Percentiles rank a stretch among this genome's conserved stretches.
These are phyloP conservation scores for Coemansia sp. DNA, from an alignment of 192 early-diverging fungal genomes.

Conservation along the genomic window DNA sequence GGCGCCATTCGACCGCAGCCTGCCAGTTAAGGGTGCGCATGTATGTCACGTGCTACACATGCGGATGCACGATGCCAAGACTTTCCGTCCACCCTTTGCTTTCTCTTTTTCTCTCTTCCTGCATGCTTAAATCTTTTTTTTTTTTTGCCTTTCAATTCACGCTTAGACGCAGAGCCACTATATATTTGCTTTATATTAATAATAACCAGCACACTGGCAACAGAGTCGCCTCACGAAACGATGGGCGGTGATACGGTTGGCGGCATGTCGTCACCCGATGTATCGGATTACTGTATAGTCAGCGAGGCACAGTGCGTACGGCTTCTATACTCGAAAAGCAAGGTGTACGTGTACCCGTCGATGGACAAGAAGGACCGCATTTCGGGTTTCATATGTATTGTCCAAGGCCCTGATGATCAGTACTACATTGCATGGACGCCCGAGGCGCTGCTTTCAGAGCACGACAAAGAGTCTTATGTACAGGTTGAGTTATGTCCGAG, in stretches of 20 bases:
- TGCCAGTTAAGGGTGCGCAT: not conserved
- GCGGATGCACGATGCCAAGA: slow-evolving; percentile 20
- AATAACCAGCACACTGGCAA: not conserved
- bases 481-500: slow-evolving; percentile 60
- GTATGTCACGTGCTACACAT: not conserved
- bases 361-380: slow-evolving; percentile 60
- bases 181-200: not conserved
- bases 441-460: slow-evolving; percentile 59
- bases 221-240: not conserved
- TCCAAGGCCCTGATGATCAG: slow-evolving; percentile 59
- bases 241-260: slow-evolving; percentile 54
- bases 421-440: slow-evolving; percentile 73
- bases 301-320: slow-evolving; percentile 47
- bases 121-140: not conserved
- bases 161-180: not conserved
- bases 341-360: slow-evolving; percentile 71
- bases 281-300: slow-evolving; percentile 54
- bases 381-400: slow-evolving; percentile 65
- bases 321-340: slow-evolving; percentile 68
- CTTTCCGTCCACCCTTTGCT: slow-evolving; percentile 8
- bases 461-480: slow-evolving; percentile 61
- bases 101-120: not conserved
- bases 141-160: not conserved
- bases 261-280: slow-evolving; percentile 34
- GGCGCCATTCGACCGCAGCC: not conserved